Evolutionary conservation across 2,329 filamentous ascomycete species (phyloP), one percentile per base, ranked within the genome.

Genomic region (Aspergillus unguis): DNA sequence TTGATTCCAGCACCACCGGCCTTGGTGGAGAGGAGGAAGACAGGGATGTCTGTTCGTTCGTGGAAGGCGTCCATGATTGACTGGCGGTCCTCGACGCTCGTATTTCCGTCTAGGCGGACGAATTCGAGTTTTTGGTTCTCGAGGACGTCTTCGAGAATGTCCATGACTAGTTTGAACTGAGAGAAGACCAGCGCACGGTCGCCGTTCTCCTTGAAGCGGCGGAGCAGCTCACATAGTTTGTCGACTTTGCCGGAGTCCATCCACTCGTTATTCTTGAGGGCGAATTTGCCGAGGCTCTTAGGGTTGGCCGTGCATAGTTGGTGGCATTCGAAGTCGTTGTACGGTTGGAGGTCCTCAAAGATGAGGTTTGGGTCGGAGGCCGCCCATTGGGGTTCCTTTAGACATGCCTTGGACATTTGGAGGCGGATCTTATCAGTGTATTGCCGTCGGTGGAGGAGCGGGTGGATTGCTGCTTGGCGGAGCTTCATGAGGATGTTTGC

Each of bases 1-100:
- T 99, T 99, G 75, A 99, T 95, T 37, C 94, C 94, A 0, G 92
- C 94, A n/a, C 94, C 94, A 48, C 94, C 94, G 0, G 92, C 92
- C 55, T 91, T 92, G 0, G 94, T 99, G 1, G 89, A 94, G 5
- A 99, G 82, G 59, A 99, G 81, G 71, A 99, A 99, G 0, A 95
- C 91, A 0, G 91, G 87, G 48, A 97, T 95, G 2, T 81, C 78
- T 0, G 80, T 74, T 65, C 95, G 83, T 2, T 82, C 75, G 62
- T 90, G 87, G 78, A 95, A 99, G 40, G 87, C 81, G 70, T 99
- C 88, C 60, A 97, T 91, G 58, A 96, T 82, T 3, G 86, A 83
- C 71, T 97, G 94, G 6, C 94, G 87, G 52, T 90, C 85, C 11
- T 86, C 80, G 49, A 96, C 92, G 42, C 84, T 84, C 5, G 91